Percentiles rank a stretch among this genome's conserved stretches.
phyloP scores from a whole-genome alignment of 352 stramenopile genomes.

The Pythium utonaiense region DNA sequence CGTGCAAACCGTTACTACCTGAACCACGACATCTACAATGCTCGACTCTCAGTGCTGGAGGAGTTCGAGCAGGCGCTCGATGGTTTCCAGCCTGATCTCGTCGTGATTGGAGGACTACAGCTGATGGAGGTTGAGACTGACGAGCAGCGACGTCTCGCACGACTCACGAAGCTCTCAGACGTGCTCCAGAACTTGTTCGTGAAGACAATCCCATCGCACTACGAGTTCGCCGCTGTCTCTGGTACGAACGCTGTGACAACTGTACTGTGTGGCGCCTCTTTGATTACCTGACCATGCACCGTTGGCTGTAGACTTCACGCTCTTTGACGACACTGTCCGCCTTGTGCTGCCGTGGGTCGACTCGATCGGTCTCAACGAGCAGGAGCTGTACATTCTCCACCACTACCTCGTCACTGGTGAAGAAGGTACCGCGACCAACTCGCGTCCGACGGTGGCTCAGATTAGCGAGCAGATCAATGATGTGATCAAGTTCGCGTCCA shows the following conservation, averaged over 20 bases:
- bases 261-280: too few relatives aligned
- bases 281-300: background rate
- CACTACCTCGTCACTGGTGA: conserved; percentile 76
- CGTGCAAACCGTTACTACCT: conserved; percentile 83
- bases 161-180: conserved; percentile 58
- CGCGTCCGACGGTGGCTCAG: conserved; percentile 63
- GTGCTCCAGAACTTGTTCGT: conserved; percentile 70
- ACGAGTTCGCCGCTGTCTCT: conserved; percentile 81
- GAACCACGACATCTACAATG: conserved; percentile 86
- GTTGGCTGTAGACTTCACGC: conserved; percentile 52
- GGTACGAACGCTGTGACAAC: conserved; percentile 29
- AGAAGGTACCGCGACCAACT: conserved; percentile 70
- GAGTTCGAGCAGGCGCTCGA: conserved; percentile 65
- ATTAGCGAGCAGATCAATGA: conserved; percentile 72
- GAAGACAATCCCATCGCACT: conserved; percentile 62
- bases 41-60: conserved; percentile 70
- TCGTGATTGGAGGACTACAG: conserved; percentile 80
- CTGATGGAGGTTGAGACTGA: conserved; percentile 84
- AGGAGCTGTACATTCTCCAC: conserved; percentile 81
- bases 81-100: conserved; percentile 58
- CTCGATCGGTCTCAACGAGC: conserved; percentile 80
- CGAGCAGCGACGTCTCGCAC: conserved; percentile 39
- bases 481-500: conserved; percentile 54
- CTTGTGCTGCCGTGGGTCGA: conserved; percentile 76
- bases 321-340: conserved; percentile 79